Percentiles rank a stretch among this genome's conserved stretches.
Evolutionary conservation across 768 basidiomycete genomes (phyloP).

Genomic region (Russula sp.): DNA sequence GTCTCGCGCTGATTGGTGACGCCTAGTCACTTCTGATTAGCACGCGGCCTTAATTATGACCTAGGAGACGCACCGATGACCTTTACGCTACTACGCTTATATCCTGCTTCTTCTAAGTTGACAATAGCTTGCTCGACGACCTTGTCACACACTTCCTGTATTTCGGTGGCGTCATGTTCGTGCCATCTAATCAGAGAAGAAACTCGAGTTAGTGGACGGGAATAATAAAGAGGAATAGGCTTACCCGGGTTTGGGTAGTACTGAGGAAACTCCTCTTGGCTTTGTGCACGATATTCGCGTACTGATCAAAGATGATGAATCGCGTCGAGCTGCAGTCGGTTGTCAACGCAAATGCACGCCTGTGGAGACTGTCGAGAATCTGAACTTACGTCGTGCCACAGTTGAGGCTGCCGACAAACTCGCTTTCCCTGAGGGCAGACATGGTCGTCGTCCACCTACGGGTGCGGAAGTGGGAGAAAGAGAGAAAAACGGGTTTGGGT

Average conservation of each 20-base stretch:
- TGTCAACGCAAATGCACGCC: conserved; percentile 7
- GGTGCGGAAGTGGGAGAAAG: background rate
- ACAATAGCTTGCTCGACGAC: conserved; percentile 75
- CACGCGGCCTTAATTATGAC: background rate
- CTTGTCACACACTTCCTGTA: conserved; percentile 66
- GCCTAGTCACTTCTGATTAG: conserved; percentile 43
- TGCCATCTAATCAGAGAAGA: conserved; percentile 66
- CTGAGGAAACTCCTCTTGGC: conserved; percentile 92
- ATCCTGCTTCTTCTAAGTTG: conserved; percentile 70
- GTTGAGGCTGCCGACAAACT: conserved; percentile 87
- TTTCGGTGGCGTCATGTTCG: conserved; percentile 86
- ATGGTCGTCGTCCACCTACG: conserved; percentile 26
- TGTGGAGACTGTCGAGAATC: background rate
- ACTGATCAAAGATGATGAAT: conserved; percentile 86
- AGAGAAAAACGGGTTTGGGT: background rate
- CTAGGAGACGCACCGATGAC: conserved; percentile 68
- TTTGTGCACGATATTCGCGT: conserved; percentile 83
- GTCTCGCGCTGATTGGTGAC: conserved; percentile 99
- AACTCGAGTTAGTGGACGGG: background rate
- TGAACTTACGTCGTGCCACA: conserved; percentile 87
- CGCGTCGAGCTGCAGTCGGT: conserved; percentile 65
- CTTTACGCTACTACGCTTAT: conserved; percentile 78
- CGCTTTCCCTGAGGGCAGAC: conserved; percentile 53
- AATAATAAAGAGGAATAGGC: background rate
- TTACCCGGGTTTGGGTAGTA: conserved; percentile 87